A percentile compares a stretch with the other conserved stretches of the same genome.
These are phyloP conservation scores for Saturnispora kantuleensis DNA, from an alignment of 805 yeast species.

Conservation along the genomic window DNA sequence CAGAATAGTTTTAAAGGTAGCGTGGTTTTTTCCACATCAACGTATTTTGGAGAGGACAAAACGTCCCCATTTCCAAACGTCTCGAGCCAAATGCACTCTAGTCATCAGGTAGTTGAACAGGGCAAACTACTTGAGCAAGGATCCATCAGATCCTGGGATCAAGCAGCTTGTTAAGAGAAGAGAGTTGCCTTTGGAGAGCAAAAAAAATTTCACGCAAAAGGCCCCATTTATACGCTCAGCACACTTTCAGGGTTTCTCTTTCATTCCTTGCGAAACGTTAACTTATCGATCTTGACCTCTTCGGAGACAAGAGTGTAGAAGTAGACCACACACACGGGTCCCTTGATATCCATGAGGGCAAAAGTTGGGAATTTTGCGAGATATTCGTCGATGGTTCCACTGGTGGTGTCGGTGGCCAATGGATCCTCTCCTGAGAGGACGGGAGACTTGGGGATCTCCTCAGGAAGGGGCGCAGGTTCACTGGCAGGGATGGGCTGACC, in stretches of 20 bases:
- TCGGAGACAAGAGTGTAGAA: conserved; percentile 74
- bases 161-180: not conserved
- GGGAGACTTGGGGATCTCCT: no score
- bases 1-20: conserved; percentile 52
- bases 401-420: no score
- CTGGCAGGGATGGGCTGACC: no score
- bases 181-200: not conserved
- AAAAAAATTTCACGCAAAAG: not conserved
- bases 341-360: conserved; percentile 80
- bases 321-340: conserved; percentile 65
- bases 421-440: no score
- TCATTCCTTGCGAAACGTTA: conserved; percentile 3
- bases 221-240: no score
- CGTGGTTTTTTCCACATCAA: conserved; percentile 98
- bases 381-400: conserved; percentile 19
- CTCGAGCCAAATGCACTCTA: conserved; percentile 99
- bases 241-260: not conserved
- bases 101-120: conserved; percentile 53
- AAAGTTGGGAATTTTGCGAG: conserved; percentile 64
- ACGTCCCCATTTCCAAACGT: conserved; percentile 32
- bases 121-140: no score
- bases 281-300: conserved; percentile 73
- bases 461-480: no score
- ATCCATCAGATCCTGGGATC: not conserved
- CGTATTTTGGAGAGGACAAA: conserved; percentile 30